phyloP scores from a whole-genome alignment of 2,329 filamentous ascomycete species.

The Rhexocercosporidium sp. region DNA sequence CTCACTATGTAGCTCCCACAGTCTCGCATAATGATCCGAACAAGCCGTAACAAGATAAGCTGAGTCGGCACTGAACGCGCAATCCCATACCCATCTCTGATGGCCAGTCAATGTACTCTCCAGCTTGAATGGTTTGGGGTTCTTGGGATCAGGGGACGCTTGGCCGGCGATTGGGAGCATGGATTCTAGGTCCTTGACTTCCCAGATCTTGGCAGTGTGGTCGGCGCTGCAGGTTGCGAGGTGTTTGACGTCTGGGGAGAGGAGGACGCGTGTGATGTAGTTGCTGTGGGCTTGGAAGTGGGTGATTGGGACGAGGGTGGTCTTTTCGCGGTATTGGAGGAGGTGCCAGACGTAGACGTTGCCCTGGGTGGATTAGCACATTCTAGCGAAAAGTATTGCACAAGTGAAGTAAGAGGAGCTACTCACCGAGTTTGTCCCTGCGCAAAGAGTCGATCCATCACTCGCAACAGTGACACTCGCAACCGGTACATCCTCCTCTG shows the following conservation, averaged over 20 bases:
- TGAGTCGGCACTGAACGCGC: slow-evolving; percentile 75
- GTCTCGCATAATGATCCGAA: slow-evolving; percentile 73
- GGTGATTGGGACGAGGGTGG: slow-evolving; percentile 72
- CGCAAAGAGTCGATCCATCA: slow-evolving; percentile 90
- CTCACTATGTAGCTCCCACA: slow-evolving; percentile 75
- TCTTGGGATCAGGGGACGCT: slow-evolving; percentile 43
- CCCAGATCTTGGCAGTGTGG: slow-evolving; percentile 94
- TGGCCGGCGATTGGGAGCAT: slow-evolving; percentile 43
- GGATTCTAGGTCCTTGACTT: slow-evolving; percentile 73
- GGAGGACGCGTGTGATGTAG: slow-evolving; percentile 75
- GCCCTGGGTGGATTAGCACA: slow-evolving; percentile 60
- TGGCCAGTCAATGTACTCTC: slow-evolving; percentile 74
- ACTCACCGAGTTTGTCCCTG: slow-evolving; percentile 85
- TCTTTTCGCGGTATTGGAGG: slow-evolving; percentile 71
- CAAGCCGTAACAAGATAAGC: slow-evolving; percentile 78
- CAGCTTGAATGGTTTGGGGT: slow-evolving; percentile 62
- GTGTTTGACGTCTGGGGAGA: slow-evolving; percentile 76
- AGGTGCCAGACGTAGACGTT: slow-evolving; percentile 98
- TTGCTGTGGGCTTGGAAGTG: slow-evolving; percentile 75
- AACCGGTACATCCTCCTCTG: slow-evolving; percentile 92
- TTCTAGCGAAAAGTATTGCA: background rate
- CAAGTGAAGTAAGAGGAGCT: background rate
- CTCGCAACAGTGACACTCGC: slow-evolving; percentile 95
- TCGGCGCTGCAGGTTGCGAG: slow-evolving; percentile 77
- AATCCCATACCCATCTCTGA: slow-evolving; percentile 82